Evolutionary conservation across 495 filamentous ascomycete genomes (phyloP).

Genomic region (Aspergillus wentii): DNA sequence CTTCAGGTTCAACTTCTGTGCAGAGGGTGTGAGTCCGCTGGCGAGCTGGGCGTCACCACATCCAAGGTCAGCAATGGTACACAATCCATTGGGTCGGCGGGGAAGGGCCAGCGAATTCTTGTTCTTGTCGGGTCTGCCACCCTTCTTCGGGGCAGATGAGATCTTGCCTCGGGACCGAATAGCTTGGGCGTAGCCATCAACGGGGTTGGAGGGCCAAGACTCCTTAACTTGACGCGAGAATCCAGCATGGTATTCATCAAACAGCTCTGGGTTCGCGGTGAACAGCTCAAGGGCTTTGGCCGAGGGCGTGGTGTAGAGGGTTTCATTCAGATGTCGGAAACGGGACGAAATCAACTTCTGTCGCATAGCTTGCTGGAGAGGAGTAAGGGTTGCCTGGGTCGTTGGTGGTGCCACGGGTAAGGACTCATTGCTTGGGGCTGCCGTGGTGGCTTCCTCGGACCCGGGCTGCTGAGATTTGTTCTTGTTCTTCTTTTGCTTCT

Average conservation of each 20-base stretch:
- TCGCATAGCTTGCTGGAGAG: slow-evolving; percentile 88
- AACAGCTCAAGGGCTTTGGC: slow-evolving; percentile 73
- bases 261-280: slow-evolving; percentile 76
- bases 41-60: slow-evolving; percentile 77
- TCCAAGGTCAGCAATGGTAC: slow-evolving; percentile 83
- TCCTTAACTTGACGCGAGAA: slow-evolving; percentile 88
- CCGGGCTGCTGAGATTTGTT: slow-evolving; percentile 31
- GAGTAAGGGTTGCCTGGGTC: slow-evolving; percentile 61
- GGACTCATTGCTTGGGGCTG: slow-evolving; percentile 15
- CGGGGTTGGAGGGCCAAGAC: slow-evolving; percentile 93
- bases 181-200: slow-evolving; percentile 70
- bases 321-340: slow-evolving; percentile 96
- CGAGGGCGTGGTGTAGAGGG: slow-evolving; percentile 89
- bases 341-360: slow-evolving; percentile 88
- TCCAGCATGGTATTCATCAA: slow-evolving; percentile 88
- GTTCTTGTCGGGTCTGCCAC: slow-evolving; percentile 28
- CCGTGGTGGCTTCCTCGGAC: slow-evolving; percentile 14
- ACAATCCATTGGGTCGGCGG: slow-evolving; percentile 50
- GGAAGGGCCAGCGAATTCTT: slow-evolving; percentile 34
- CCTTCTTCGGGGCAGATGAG: slow-evolving; percentile 24
- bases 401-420: slow-evolving; percentile 29
- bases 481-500: slow-evolving; percentile 35
- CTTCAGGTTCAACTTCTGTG: slow-evolving; percentile 61
- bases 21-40: slow-evolving; percentile 46
- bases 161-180: slow-evolving; percentile 55